phyloP scores from a whole-genome alignment of 257 asterid genomes.

The Primulina eburnea region DNA sequence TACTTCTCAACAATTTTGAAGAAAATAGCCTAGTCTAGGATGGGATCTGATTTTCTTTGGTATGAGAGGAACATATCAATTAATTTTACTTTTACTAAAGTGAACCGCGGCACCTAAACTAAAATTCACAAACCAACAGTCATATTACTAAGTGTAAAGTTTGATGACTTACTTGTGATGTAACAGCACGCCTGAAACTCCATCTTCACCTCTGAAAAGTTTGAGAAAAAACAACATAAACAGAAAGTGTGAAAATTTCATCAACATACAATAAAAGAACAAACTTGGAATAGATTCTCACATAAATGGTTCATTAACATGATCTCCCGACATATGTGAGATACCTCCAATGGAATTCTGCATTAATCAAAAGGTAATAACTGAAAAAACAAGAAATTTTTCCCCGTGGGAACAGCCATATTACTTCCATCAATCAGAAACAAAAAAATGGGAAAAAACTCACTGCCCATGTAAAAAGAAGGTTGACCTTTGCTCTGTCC shows the following conservation, averaged over 20 bases:
- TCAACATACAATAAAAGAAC: background rate
- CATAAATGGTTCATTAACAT: conserved; percentile 93
- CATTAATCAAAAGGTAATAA: conserved; percentile 21
- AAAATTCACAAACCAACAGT: conserved; percentile 52
- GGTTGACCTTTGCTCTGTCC: conserved; percentile 98
- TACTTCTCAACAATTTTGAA: too few species aligned
- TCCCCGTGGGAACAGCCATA: background rate
- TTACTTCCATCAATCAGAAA: conserved; percentile 13
- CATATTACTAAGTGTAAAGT: conserved; percentile 48
- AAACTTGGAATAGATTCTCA: conserved; percentile 40
- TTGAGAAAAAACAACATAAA: conserved; percentile 25
- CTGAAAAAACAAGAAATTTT: conserved; percentile 21
- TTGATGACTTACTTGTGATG: conserved; percentile 98
- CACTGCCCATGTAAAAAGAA: conserved; percentile 97
- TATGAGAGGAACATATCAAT: background rate
- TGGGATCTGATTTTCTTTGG: background rate
- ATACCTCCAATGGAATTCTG: conserved; percentile 96
- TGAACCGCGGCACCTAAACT: conserved; percentile 19
- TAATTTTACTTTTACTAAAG: conserved; percentile 9
- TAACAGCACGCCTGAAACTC: conserved; percentile 97
- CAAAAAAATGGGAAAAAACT: conserved; percentile 28
- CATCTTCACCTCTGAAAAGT: conserved; percentile 75
- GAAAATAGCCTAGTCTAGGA: background rate
- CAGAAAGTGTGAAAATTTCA: conserved; percentile 21
- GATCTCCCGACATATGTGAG: conserved; percentile 91